Evolutionary conservation across 495 filamentous ascomycete genomes (phyloP), one percentile per base, ranked within the genome.

Genomic region (Xylona heveae): DNA sequence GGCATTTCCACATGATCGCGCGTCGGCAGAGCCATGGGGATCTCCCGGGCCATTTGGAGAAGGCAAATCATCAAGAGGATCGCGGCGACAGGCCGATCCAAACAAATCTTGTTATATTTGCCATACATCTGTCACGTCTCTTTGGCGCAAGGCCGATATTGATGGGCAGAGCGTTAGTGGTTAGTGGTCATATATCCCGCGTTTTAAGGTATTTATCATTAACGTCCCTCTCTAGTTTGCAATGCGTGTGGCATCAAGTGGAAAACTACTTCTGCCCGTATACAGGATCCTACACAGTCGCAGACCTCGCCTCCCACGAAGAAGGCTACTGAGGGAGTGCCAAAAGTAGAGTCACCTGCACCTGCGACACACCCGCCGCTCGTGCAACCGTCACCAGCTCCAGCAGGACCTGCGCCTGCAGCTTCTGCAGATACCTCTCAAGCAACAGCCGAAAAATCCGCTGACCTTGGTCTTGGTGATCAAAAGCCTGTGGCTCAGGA

Each of bases 201-300:
- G 28, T 1, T 30, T 15, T 13, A 9, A 35, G 10, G 23, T 4
- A 7, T 12, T 13, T 3, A 25, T 31, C 19, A 5, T n/a, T 21
- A 33, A 19, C 2, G n/a, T n/a, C n/a, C 15, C 7, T 7, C 2
- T 14, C 22, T 15, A 35, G 33, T 35, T 18, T 35, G 33, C 13
- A 35, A 35, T 31, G 33, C 33, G 6, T 35, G 33, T 24, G 33
- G 33, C 19, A 35, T 35, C 24, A 35, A 35, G 17, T 35, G 33
- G 33, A 35, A 35, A 24, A 35, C 33, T 17, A 35, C 25, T 24
- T 35, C 33, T 13, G 28, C 22, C 15, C 33, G 33, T 31, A 18
- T 24, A 10, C n/a, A n/a, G n/a, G n/a, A n/a, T n/a, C n/a, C n/a
- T n/a, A n/a, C n/a, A n/a, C n/a, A n/a, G n/a, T n/a, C n/a, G n/a